Evolutionary conservation across 257 asterid species (phyloP).

Genomic region (Handroanthus guayacan): DNA sequence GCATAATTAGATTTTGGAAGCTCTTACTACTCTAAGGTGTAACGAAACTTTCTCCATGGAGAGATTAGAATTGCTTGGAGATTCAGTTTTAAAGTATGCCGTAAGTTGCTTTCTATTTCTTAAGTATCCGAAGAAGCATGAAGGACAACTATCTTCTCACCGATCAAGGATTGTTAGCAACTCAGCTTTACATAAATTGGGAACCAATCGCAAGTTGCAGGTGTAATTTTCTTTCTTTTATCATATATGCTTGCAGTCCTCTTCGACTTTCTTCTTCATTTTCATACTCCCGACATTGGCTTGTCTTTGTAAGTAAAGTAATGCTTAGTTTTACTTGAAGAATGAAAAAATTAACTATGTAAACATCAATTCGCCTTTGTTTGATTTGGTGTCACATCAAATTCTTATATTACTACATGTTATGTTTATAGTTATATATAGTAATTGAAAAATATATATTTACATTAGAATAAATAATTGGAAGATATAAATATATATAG

Average conservation of each 20-base stretch:
- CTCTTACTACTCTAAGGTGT: constrained; percentile 84
- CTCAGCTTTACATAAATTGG: constrained; percentile 72
- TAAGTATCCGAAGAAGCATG: constrained; percentile 72
- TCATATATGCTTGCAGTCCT: constrained; percentile 2
- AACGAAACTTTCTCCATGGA: constrained; percentile 92
- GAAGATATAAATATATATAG: too few species aligned
- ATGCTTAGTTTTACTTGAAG: too few species aligned
- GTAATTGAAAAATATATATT: too few species aligned
- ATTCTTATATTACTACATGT: too few species aligned
- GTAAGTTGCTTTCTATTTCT: constrained; percentile 83
- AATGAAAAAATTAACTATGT: too few species aligned
- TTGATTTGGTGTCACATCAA: too few species aligned
- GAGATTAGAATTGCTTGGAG: constrained; percentile 94
- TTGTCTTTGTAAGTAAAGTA: too few species aligned
- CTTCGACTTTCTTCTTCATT: constrained; percentile 6
- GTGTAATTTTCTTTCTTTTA: constrained; percentile 42
- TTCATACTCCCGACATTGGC: background rate
- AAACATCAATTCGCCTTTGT: too few species aligned
- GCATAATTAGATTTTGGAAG: constrained; percentile 78
- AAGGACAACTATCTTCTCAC: constrained; percentile 65
- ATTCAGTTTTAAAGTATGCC: constrained; percentile 82
- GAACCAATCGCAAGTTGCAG: constrained; percentile 78
- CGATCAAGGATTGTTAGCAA: constrained; percentile 69
- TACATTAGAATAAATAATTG: too few species aligned
- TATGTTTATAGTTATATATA: too few species aligned